Conservation (phyloP, 148 eudicot species). For the Cornus suecica region DNA sequence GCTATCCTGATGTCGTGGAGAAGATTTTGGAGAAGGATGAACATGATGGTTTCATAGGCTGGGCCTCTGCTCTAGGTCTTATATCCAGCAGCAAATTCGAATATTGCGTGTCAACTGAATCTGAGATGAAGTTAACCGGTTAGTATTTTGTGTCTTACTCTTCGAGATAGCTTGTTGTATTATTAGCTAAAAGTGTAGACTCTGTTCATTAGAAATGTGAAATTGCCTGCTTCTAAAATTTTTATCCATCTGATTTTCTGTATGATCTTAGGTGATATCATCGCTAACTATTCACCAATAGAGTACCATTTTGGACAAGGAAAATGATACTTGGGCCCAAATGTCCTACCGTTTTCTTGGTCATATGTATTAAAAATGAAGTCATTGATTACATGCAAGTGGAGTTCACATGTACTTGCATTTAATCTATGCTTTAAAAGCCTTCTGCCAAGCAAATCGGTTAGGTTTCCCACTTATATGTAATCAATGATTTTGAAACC, state of each 20-base stretch:
- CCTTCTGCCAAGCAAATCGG: too few relatives aligned
- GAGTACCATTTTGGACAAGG: too few relatives aligned
- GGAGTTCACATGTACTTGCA: too few relatives aligned
- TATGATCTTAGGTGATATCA: background rate
- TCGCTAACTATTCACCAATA: background rate
- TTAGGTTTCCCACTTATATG: too few relatives aligned
- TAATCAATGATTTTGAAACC: too few relatives aligned
- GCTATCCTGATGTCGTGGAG: constrained; percentile 56
- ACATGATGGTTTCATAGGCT: constrained; percentile 48
- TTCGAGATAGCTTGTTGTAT: background rate
- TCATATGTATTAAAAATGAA: too few relatives aligned
- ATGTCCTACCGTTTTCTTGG: too few relatives aligned
- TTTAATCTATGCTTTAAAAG: too few relatives aligned
- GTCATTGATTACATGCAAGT: too few relatives aligned
- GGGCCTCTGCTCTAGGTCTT: constrained; percentile 50
- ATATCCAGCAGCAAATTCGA: constrained; percentile 39
- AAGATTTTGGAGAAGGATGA: constrained; percentile 45
- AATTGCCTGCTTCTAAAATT: background rate
- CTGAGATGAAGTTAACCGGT: constrained; percentile 70
- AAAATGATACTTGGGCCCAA: too few relatives aligned
- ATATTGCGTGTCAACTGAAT: constrained; percentile 38
- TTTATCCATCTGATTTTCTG: background rate
- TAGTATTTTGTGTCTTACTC: constrained; percentile 3
- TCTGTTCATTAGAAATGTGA: background rate
- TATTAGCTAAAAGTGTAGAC: background rate